Evolutionary conservation across 352 stramenopile genomes (phyloP).

Genomic region (Aphanomyces astaci): DNA sequence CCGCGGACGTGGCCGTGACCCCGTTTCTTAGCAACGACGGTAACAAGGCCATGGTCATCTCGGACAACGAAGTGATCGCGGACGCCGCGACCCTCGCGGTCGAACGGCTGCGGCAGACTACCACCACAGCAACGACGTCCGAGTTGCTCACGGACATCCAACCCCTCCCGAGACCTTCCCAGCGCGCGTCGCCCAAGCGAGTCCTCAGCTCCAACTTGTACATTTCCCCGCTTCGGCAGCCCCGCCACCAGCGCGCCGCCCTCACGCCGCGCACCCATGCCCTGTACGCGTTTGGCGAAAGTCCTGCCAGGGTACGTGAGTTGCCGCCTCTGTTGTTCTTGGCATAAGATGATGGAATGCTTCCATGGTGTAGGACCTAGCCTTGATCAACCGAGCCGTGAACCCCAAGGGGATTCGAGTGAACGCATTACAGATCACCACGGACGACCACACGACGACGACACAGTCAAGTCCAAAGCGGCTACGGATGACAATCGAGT

Average conservation of each 20-base stretch:
- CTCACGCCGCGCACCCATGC: constrained; percentile 72
- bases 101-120: constrained; percentile 29
- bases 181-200: constrained; percentile 72
- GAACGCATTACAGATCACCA: not conserved
- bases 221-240: constrained; percentile 77
- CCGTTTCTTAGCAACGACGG: constrained; percentile 29
- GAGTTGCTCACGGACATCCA: constrained; percentile 63
- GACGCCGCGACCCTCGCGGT: constrained; percentile 60
- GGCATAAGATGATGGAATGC: not conserved
- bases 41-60: constrained; percentile 43
- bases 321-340: not conserved
- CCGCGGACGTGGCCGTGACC: constrained; percentile 48
- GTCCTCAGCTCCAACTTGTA: constrained; percentile 76
- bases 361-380: constrained; percentile 38
- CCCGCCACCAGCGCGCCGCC: constrained; percentile 54
- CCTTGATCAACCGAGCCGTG: constrained; percentile 69
- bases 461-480: constrained; percentile 1
- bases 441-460: not conserved
- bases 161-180: constrained; percentile 62
- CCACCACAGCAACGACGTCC: constrained; percentile 36
- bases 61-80: constrained; percentile 72
- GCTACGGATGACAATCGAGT: not conserved
- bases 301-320: constrained; percentile 59
- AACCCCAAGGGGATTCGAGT: constrained; percentile 28
- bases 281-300: constrained; percentile 83